Evolutionary conservation across 108 stramenopile genomes (phyloP).

Genomic region (Skeletonema costatum): DNA sequence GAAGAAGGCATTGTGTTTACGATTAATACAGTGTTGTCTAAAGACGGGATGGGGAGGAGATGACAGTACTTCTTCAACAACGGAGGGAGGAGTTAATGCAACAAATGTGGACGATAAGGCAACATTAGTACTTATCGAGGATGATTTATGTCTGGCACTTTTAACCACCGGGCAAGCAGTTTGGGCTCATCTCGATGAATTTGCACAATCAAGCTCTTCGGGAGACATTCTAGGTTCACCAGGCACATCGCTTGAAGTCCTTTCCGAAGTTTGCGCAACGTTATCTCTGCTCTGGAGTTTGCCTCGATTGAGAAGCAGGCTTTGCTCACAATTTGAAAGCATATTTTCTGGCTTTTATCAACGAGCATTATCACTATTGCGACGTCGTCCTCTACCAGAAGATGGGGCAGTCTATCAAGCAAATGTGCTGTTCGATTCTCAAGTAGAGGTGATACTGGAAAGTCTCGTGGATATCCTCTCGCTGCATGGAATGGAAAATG

Average conservation of each 20-base stretch:
- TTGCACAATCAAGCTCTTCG: slow-evolving; percentile 23
- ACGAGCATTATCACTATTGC: slow-evolving; percentile 74
- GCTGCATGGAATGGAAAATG: slow-evolving; percentile 56
- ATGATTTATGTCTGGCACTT: slow-evolving; percentile 84
- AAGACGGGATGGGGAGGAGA: slow-evolving; percentile 47
- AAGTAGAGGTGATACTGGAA: slow-evolving; percentile 84
- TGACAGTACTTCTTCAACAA: not conserved
- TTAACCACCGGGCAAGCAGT: slow-evolving; percentile 84
- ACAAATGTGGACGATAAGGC: slow-evolving; percentile 29
- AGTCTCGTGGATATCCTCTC: slow-evolving; percentile 81
- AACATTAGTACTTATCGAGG: slow-evolving; percentile 68
- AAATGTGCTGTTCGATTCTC: slow-evolving; percentile 80
- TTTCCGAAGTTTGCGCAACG: slow-evolving; percentile 83
- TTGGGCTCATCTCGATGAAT: slow-evolving; percentile 69
- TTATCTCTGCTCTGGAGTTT: slow-evolving; percentile 74
- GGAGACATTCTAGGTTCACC: slow-evolving; percentile 47
- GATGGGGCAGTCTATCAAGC: slow-evolving; percentile 71
- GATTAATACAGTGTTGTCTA: slow-evolving; percentile 67
- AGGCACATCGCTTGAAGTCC: slow-evolving; percentile 58
- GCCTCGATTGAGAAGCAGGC: slow-evolving; percentile 46
- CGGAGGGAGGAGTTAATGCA: slow-evolving; percentile 6
- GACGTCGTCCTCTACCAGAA: slow-evolving; percentile 59
- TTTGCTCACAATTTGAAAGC: slow-evolving; percentile 77
- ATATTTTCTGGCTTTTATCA: slow-evolving; percentile 90
- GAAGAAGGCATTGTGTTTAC: slow-evolving; percentile 70